A percentile compares a stretch with the other conserved stretches of the same genome.
These are phyloP conservation scores for Penicillium nucicola DNA, from an alignment of 495 filamentous ascomycete genomes.

Conservation along the genomic window DNA sequence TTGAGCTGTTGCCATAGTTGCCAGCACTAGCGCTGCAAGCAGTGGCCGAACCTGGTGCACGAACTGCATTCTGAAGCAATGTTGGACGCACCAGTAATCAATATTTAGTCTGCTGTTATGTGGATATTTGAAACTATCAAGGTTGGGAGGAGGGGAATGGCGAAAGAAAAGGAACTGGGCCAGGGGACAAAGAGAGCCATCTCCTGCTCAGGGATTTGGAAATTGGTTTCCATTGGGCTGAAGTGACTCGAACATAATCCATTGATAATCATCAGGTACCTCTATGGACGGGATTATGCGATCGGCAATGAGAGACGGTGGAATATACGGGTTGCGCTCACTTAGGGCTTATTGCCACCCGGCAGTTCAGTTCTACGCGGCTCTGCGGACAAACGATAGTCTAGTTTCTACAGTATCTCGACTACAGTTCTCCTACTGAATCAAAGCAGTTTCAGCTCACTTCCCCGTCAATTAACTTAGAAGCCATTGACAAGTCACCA, in stretches of 20 bases:
- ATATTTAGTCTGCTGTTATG: background rate
- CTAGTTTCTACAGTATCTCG: too few relatives aligned
- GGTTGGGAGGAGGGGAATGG: background rate
- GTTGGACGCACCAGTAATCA: background rate
- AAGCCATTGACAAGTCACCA: too few relatives aligned
- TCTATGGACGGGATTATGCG: background rate
- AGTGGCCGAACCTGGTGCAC: slow-evolving; percentile 2
- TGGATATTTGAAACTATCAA: background rate
- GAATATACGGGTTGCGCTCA: too few relatives aligned
- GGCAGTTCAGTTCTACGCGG: too few relatives aligned
- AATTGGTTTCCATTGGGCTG: background rate
- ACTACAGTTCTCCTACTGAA: too few relatives aligned
- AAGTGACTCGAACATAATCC: background rate
- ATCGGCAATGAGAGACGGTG: background rate
- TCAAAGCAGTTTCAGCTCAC: too few relatives aligned
- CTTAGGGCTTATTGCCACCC: too few relatives aligned
- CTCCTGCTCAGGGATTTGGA: background rate
- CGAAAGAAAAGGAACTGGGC: background rate
- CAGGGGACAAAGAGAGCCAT: slow-evolving; percentile 1
- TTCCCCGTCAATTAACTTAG: too few relatives aligned
- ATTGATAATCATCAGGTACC: background rate
- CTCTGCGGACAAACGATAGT: too few relatives aligned
- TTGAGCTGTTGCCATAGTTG: slow-evolving; percentile 2
- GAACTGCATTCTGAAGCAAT: slow-evolving; percentile 6
- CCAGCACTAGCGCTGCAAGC: slow-evolving; percentile 5